Evolutionary conservation across 495 filamentous ascomycete species (phyloP).

Genomic region (Penicillium atrosanguineum): DNA sequence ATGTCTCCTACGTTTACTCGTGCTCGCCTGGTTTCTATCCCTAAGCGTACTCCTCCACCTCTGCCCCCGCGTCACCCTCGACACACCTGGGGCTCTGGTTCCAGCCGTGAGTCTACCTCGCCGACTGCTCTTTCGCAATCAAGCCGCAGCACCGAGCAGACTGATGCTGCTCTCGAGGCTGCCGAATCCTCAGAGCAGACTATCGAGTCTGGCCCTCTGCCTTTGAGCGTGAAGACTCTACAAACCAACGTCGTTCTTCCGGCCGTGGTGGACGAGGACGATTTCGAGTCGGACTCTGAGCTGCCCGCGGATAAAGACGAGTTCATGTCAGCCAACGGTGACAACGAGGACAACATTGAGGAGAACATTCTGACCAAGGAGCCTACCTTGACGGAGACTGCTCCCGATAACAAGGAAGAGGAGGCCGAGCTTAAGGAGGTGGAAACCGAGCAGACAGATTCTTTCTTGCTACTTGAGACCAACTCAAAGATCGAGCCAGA

Average conservation of each 20-base stretch:
- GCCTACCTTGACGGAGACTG: not conserved
- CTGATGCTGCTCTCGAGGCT: conserved; percentile 10
- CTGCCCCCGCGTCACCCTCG: conserved; percentile 61
- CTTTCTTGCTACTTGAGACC: not conserved
- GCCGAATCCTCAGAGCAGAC: conserved; percentile 10
- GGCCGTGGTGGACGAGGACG: conserved; percentile 18
- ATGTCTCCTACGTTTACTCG: conserved; percentile 53
- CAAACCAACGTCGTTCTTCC: conserved; percentile 17
- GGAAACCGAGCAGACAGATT: not conserved
- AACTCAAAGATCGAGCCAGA: not conserved
- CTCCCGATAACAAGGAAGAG: not conserved
- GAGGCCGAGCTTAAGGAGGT: not conserved
- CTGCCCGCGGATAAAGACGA: conserved; percentile 31
- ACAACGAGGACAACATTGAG: conserved; percentile 7
- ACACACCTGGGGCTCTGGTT: conserved; percentile 32
- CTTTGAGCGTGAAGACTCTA: conserved; percentile 20
- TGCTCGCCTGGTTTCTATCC: conserved; percentile 68
- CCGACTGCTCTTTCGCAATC: conserved; percentile 27
- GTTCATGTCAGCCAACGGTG: conserved; percentile 47
- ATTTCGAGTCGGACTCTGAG: conserved; percentile 19
- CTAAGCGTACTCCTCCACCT: conserved; percentile 66
- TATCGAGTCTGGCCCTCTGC: conserved; percentile 13
- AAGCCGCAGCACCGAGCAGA: conserved; percentile 23
- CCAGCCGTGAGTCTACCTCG: conserved; percentile 26
- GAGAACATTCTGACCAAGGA: not conserved